Evolutionary conservation across 495 filamentous ascomycete genomes (phyloP).

Genomic region (Penicillium herquei): DNA sequence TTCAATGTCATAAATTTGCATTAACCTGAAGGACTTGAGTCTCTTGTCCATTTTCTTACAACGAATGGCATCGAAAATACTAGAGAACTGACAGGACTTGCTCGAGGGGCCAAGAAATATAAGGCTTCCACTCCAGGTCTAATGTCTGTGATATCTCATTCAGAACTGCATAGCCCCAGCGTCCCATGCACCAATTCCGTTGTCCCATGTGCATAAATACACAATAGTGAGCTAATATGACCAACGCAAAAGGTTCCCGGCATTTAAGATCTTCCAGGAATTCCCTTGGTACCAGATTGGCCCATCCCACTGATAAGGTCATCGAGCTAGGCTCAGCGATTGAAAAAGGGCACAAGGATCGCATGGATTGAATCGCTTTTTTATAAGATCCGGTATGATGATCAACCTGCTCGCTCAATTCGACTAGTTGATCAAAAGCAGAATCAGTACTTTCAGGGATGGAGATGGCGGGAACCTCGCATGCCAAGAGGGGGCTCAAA

Average conservation of each 20-base stretch:
- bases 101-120: conserved; percentile 19
- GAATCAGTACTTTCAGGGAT: conserved; percentile 7
- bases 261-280: conserved; percentile 16
- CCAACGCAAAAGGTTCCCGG: conserved; percentile 19
- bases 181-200: conserved; percentile 23
- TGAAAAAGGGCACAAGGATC: conserved; percentile 10
- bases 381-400: conserved; percentile 9
- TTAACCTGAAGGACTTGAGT: too few species aligned
- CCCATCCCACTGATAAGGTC: conserved; percentile 24
- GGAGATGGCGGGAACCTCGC: not conserved
- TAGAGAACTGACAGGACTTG: not conserved
- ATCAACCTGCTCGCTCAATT: conserved; percentile 3
- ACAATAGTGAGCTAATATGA: conserved; percentile 26
- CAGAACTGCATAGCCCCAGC: conserved; percentile 20
- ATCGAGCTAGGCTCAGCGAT: conserved; percentile 21
- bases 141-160: conserved; percentile 16
- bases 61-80: too few species aligned
- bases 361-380: conserved; percentile 8
- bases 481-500: conserved; percentile 22
- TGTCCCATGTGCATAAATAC: conserved; percentile 19
- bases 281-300: conserved; percentile 13
- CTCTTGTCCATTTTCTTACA: too few species aligned
- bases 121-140: conserved; percentile 12
- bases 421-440: conserved; percentile 16
- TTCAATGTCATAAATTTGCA: too few species aligned